Evolutionary conservation across 495 filamentous ascomycete species (phyloP), one percentile per base, ranked within the genome.

Genomic region (Aspergillus heteromorphus): DNA sequence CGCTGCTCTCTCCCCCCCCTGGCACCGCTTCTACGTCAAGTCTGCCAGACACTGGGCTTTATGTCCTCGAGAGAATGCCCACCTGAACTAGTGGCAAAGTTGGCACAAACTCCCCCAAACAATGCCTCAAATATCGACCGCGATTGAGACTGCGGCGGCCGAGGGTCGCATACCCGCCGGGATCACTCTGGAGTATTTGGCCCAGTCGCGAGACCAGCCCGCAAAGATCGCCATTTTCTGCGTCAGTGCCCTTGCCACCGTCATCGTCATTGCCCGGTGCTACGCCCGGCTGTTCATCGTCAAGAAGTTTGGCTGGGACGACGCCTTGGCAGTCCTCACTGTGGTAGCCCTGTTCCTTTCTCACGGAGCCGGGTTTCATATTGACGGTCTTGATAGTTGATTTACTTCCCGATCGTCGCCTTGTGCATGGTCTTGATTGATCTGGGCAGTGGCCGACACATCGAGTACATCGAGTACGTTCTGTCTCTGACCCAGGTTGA

Each of bases 401-500:
- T 70, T 14, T 74, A 74, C 45, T 65, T 74, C 17, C 23, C 64
- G 2, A 70, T 77, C 38, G 64, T 75, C 14, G 64, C 56, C 9
- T 62, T 79, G 9, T 69, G 52, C 42, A 64, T 77, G 45, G 27
- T 73, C 38, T 57, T 76, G 9, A 77, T 79, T 58, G 50, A 72
- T 21, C 29, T 76, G n/a, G 75, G 75, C 29, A 70, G 72, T 21
- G 75, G 73, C 27, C 66, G 75, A 9, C 76, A 79, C 45, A 71
- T 73, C 31, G 66, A 72, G 30, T 79, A 75, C 56, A 74, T 79
- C 42, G 51, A 73, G 60, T 75, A 75, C 56, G 67, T 77, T n/a
- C 61, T 78, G 10, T 56, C 65, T 6, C 36, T 65, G 6, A n/a
- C 59, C 17, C 65, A 59, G 5, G 68, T 75, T 20, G 63, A 65